Conservation (phyloP, 441 rosid species). For the Geranium incanum region DNA sequence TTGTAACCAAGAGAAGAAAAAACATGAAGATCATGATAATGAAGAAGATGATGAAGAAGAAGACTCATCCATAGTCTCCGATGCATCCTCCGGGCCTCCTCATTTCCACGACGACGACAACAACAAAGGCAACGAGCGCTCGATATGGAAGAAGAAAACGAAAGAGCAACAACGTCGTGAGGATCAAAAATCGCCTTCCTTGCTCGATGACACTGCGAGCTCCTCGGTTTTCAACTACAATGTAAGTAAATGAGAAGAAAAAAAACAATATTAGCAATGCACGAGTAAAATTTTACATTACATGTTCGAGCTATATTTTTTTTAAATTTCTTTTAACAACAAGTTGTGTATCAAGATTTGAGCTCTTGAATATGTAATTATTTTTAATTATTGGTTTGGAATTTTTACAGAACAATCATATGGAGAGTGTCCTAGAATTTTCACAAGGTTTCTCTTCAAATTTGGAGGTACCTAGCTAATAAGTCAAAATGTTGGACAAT, state of each 20-base stretch:
- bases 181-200: neutral
- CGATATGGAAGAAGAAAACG: too few relatives aligned
- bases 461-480: neutral
- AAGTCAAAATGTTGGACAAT: too few relatives aligned
- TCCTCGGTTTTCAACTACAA: neutral
- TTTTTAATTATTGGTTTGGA: neutral
- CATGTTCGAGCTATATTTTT: too few relatives aligned
- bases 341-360: too few relatives aligned
- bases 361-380: too few relatives aligned
- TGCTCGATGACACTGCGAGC: neutral
- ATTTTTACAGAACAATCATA: neutral
- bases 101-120: neutral
- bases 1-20: too few relatives aligned
- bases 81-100: constrained; percentile 1
- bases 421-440: neutral
- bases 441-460: constrained; percentile 3
- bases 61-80: neutral
- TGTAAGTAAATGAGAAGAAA: neutral
- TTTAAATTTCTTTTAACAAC: too few relatives aligned
- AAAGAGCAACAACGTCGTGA: neutral
- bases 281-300: too few relatives aligned
- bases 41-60: neutral
- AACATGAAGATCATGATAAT: too few relatives aligned
- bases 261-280: neutral
- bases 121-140: neutral